These are phyloP conservation scores for Hypoxylon crocopeplum DNA, from an alignment of 495 filamentous ascomycete species.

Conservation along the genomic window DNA sequence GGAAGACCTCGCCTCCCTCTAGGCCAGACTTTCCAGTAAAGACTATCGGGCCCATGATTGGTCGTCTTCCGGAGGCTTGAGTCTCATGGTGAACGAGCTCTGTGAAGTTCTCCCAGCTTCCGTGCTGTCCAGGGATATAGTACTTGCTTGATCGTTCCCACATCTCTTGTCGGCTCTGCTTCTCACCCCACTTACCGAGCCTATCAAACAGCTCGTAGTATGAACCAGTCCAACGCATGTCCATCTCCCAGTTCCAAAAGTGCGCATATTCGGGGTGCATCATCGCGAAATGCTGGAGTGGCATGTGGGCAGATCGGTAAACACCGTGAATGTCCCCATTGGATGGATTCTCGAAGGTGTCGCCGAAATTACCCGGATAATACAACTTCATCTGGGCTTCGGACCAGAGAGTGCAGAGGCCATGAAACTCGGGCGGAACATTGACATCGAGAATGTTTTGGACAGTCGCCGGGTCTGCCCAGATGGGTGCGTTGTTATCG, in stretches of 20 bases:
- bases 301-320: constrained; percentile 88
- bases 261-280: constrained; percentile 89
- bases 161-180: constrained; percentile 81
- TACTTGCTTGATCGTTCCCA: constrained; percentile 93
- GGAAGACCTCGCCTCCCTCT: constrained; percentile 64
- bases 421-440: constrained; percentile 87
- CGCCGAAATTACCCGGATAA: constrained; percentile 79
- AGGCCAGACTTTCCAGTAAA: constrained; percentile 63
- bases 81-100: constrained; percentile 53
- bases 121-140: constrained; percentile 87
- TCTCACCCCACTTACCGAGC: constrained; percentile 72
- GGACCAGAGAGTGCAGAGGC: constrained; percentile 90
- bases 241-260: constrained; percentile 99
- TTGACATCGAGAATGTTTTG: constrained; percentile 66
- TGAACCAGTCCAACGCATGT: constrained; percentile 89
- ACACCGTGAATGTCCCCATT: constrained; percentile 80
- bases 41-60: constrained; percentile 80
- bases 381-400: constrained; percentile 87
- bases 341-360: constrained; percentile 63
- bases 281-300: constrained; percentile 90
- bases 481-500: constrained; percentile 68
- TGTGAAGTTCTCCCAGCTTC: constrained; percentile 86
- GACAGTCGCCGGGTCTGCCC: constrained; percentile 63
- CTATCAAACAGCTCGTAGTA: constrained; percentile 91
- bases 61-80: constrained; percentile 63